These are phyloP conservation scores for Quercus ilex DNA, from an alignment of 306 rosid genomes.

Conservation along the genomic window DNA sequence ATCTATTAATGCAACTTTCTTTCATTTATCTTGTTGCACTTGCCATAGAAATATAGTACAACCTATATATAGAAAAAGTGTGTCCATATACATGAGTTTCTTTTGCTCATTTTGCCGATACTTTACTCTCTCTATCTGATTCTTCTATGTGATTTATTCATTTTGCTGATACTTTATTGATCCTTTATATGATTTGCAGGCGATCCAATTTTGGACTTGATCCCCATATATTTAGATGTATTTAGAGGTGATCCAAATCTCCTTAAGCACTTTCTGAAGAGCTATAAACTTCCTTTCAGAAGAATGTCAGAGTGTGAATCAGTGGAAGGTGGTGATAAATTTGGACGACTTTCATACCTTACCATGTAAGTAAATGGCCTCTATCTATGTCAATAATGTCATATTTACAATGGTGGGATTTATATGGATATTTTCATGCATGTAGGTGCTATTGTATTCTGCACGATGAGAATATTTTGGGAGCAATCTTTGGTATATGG, in stretches of 20 bases:
- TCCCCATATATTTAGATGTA: conserved; percentile 84
- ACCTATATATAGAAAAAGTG: too few relatives aligned
- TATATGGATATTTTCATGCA: conserved; percentile 9
- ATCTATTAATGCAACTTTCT: background rate
- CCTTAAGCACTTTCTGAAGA: conserved; percentile 60
- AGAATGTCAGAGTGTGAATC: conserved; percentile 37
- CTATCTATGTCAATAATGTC: background rate
- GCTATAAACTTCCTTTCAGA: conserved; percentile 78
- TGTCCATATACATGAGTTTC: too few relatives aligned
- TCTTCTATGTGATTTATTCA: too few relatives aligned
- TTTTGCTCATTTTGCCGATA: too few relatives aligned
- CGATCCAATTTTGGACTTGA: conserved; percentile 73
- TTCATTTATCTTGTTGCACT: too few relatives aligned
- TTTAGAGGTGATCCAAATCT: conserved; percentile 77
- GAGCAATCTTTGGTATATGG: conserved; percentile 84
- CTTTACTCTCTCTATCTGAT: too few relatives aligned
- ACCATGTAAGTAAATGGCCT: conserved; percentile 68
- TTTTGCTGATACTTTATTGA: background rate
- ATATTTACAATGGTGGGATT: background rate
- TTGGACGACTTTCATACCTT: conserved; percentile 68
- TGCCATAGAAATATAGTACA: too few relatives aligned
- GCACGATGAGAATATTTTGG: conserved; percentile 83
- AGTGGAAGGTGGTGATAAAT: conserved; percentile 43
- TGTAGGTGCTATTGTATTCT: conserved; percentile 87
- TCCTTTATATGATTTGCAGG: conserved; percentile 51